A percentile compares a stretch with the other conserved stretches of the same genome.
These are phyloP conservation scores for Claviceps sp. DNA, from an alignment of 2,329 filamentous ascomycete genomes.

Conservation along the genomic window DNA sequence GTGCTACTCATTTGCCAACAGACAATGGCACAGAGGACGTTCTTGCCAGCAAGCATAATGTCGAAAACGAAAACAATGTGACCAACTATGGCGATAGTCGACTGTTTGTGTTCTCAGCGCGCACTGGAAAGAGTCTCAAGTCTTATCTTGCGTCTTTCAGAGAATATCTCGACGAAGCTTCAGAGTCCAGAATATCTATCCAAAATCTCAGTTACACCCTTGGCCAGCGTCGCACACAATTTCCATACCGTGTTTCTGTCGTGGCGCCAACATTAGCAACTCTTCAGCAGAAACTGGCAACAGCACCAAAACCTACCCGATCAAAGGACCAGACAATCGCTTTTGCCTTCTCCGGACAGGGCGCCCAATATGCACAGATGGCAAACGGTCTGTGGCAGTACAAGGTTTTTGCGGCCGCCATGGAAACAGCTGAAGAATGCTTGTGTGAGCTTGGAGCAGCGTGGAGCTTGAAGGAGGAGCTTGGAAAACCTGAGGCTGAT, in stretches of 20 bases:
- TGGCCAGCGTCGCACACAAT: constrained; percentile 15
- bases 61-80: neutral
- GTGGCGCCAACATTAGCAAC: constrained; percentile 15
- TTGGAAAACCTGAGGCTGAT: neutral
- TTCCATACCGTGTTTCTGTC: constrained; percentile 9
- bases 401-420: neutral
- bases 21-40: neutral
- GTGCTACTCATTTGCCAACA: neutral
- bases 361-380: constrained; percentile 17
- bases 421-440: neutral
- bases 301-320: neutral
- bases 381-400: constrained; percentile 1
- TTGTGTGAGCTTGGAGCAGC: neutral
- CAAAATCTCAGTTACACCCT: constrained; percentile 15
- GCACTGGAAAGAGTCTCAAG: constrained; percentile 7
- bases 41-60: neutral
- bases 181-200: constrained; percentile 2
- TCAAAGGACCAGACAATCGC: neutral
- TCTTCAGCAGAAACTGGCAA: constrained; percentile 6
- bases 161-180: constrained; percentile 9
- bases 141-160: constrained; percentile 12
- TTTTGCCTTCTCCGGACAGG: constrained; percentile 21
- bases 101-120: constrained; percentile 9
- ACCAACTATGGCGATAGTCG: constrained; percentile 1
- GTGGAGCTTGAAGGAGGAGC: neutral